A percentile compares a stretch with the other conserved stretches of the same genome.
These are phyloP conservation scores for Crataegus laevigata DNA, from an alignment of 306 rosid species.

Conservation along the genomic window DNA sequence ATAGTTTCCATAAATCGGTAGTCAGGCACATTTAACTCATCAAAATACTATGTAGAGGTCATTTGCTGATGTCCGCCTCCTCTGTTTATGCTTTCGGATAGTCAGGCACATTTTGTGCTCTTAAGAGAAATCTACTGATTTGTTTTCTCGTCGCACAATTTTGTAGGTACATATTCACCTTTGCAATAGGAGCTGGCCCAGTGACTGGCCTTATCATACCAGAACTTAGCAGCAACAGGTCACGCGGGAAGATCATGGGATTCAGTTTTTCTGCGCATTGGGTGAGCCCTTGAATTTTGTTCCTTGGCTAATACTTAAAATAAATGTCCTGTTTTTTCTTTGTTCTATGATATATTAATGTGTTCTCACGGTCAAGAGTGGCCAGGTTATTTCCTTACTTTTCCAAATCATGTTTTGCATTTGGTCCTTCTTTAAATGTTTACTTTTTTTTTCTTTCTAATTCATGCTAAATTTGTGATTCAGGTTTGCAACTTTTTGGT, in stretches of 20 bases:
- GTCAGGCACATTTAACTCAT: neutral
- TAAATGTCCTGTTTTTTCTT: neutral
- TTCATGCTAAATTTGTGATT: neutral
- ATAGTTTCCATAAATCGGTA: neutral
- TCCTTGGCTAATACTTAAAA: neutral
- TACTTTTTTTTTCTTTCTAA: neutral
- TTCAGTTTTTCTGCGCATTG: slow-evolving; percentile 80
- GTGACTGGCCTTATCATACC: slow-evolving; percentile 82
- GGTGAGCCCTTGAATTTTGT: slow-evolving; percentile 37
- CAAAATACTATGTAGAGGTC: neutral
- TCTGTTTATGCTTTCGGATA: neutral
- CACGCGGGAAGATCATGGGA: slow-evolving; percentile 84
- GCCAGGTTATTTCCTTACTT: neutral
- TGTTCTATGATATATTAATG: too few relatives aligned
- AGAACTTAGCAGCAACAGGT: slow-evolving; percentile 79
- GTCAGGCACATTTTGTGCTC: neutral
- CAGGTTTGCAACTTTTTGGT: slow-evolving; percentile 85
- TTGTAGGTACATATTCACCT: slow-evolving; percentile 71
- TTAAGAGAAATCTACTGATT: neutral
- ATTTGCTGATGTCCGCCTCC: neutral
- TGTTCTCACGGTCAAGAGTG: too few relatives aligned
- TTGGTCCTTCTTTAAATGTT: neutral
- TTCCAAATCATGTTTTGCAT: neutral
- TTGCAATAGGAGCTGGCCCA: slow-evolving; percentile 90
- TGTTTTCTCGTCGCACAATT: neutral